phyloP scores from a whole-genome alignment of 148 eudicot species.

The Camellia sinensis region DNA sequence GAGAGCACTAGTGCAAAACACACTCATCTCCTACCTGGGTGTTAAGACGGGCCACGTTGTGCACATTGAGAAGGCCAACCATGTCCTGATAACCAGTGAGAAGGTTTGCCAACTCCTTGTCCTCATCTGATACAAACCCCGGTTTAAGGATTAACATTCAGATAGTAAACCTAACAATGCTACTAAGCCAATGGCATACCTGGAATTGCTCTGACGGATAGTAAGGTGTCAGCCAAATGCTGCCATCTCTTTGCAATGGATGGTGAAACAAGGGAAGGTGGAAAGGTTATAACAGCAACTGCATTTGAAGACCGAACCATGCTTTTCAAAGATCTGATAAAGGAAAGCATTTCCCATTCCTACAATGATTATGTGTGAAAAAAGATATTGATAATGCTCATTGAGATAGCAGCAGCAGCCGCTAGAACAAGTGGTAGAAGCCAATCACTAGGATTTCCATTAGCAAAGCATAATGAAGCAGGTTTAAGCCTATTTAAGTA shows the following conservation, averaged over 20 bases:
- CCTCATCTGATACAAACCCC: constrained; percentile 56
- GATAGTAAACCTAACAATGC: neutral
- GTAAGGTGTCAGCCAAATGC: constrained; percentile 91
- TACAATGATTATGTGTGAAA: constrained; percentile 21
- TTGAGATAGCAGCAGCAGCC: neutral
- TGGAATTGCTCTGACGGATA: constrained; percentile 89
- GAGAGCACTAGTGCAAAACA: neutral
- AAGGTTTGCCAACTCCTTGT: constrained; percentile 81
- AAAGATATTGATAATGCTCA: neutral
- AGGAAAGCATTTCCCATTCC: constrained; percentile 95
- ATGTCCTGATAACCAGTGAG: constrained; percentile 93
- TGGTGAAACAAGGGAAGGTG: constrained; percentile 69
- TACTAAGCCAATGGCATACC: constrained; percentile 35
- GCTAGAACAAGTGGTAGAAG: neutral
- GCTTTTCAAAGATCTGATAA: constrained; percentile 75
- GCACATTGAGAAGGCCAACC: constrained; percentile 88
- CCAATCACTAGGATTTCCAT: neutral
- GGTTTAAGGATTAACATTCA: constrained; percentile 13
- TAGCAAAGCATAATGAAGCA: neutral
- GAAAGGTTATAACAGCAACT: constrained; percentile 77
- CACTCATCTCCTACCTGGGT: constrained; percentile 54
- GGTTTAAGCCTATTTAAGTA: neutral
- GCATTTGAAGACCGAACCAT: constrained; percentile 71
- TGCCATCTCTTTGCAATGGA: constrained; percentile 82
- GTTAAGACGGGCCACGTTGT: constrained; percentile 82